Evolutionary conservation across 192 early-diverging fungal genomes (phyloP).

Genomic region (Backusella morwellensis): DNA sequence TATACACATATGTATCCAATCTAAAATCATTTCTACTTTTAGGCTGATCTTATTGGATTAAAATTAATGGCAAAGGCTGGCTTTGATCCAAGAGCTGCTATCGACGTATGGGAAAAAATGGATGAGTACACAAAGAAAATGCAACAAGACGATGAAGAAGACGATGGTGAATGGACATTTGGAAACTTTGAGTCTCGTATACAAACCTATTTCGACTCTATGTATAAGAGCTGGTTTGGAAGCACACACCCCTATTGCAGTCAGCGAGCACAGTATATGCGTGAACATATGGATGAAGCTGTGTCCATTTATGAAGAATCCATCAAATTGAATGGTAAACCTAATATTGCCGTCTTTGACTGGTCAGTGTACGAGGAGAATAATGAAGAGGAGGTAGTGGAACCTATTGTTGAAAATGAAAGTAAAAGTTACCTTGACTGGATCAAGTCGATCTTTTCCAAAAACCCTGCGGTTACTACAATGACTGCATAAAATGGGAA

Average conservation of each 20-base stretch:
- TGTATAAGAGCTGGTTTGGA: conserved; percentile 23
- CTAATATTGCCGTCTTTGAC: neutral
- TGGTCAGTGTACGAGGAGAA: neutral
- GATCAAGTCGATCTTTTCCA: neutral
- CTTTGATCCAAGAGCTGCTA: conserved; percentile 45
- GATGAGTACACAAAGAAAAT: conserved; percentile 14
- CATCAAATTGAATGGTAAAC: conserved; percentile 17
- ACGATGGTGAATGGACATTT: neutral
- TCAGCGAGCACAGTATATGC: conserved; percentile 22
- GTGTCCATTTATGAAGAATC: conserved; percentile 15
- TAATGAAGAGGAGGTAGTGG: neutral
- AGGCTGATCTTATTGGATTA: conserved; percentile 47
- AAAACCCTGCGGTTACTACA: neutral
- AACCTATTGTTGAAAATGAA: neutral
- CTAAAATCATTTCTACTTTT: neutral
- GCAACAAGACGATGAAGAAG: neutral
- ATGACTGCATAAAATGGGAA: neutral
- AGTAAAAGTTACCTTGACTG: neutral
- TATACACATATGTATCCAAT: neutral
- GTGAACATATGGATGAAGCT: conserved; percentile 20
- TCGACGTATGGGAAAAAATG: conserved; percentile 49
- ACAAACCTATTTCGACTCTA: conserved; percentile 5
- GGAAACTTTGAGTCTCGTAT: neutral
- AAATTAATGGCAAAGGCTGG: conserved; percentile 48
- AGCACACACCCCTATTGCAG: conserved; percentile 21